Base-by-base conservation (phyloP, 345 rosid species). In the Citrus sinensis region DNA sequence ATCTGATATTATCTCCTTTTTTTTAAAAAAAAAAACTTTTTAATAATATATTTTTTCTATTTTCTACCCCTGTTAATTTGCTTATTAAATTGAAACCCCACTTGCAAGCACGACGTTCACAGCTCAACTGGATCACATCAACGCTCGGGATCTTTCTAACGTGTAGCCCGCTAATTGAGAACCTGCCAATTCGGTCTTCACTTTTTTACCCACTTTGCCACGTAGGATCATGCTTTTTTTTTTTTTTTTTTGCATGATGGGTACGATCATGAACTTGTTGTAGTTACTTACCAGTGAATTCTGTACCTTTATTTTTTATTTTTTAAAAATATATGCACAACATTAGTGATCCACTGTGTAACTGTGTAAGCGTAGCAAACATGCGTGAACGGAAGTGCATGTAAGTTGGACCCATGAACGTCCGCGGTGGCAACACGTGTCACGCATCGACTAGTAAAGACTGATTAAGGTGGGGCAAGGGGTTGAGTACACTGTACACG, bases 101-200 rank as follows among this genome's bases (percentile, higher is more conserved):
- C 79, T 49, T 39, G 72, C 30, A 51, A 76, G 83, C 92, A 80
- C 87, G 82, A 82, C 66, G 85, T n/a, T 85, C 76, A 80, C 89
- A 83, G 85, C 87, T 83, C 81, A 64, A 66, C 73, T 13, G 11
- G 79, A 34, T 67, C n/a, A 70, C 8, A 78, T 80, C 61, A 35
- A 82, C 82, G 86, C 82, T 49, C n/a, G 9, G 20, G 85, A 82
- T 85, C 70, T 76, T 22, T 32, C 82, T 80, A 70, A 75, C 85
- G 74, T 81, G 82, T 80, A 32, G 13, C 54, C 79, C 63, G 61
- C 71, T 67, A 27, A n/a, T 73, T 76, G 30, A 65, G 54, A 25
- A n/a, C 80, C 85, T 75, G 74, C 79, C 82, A 79, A 24, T 69
- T 74, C 37, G 54, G 74, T 72, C 78, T 80, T 32, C 79, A 64